Percentiles rank a stretch among this genome's conserved stretches.
These are phyloP conservation scores for Medicago lupulina DNA, from an alignment of 306 rosid species.

Conservation along the genomic window DNA sequence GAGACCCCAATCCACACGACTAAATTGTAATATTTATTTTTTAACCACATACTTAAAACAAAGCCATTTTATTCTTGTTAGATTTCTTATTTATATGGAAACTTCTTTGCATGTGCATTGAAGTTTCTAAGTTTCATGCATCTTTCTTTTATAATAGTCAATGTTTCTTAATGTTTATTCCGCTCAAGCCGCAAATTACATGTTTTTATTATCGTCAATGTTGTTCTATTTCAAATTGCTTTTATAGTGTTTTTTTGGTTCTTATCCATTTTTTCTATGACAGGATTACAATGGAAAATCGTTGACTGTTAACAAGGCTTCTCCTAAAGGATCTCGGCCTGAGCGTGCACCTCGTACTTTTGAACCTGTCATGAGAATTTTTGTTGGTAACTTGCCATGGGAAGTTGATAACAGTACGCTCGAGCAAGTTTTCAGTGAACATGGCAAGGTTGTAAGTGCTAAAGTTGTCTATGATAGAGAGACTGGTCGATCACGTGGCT, in stretches of 20 bases:
- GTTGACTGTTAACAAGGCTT: constrained; percentile 90
- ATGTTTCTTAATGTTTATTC: constrained; percentile 3
- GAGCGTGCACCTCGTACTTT: constrained; percentile 71
- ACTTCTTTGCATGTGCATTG: neutral
- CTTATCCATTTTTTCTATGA: neutral
- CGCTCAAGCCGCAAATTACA: neutral
- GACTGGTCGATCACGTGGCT: constrained; percentile 94
- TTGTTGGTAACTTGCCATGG: constrained; percentile 97
- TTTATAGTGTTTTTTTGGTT: neutral
- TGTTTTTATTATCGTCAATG: neutral
- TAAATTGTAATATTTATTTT: constrained; percentile 13
- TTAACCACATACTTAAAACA: neutral
- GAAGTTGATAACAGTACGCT: constrained; percentile 67
- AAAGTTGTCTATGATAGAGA: constrained; percentile 88
- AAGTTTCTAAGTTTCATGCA: neutral
- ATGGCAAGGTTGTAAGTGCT: constrained; percentile 80
- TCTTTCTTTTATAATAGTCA: neutral
- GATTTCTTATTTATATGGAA: neutral
- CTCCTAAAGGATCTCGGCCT: constrained; percentile 79
- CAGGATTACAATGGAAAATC: constrained; percentile 78
- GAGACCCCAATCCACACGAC: neutral
- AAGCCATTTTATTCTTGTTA: neutral
- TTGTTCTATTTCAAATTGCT: neutral
- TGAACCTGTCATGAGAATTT: constrained; percentile 59
- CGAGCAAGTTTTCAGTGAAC: constrained; percentile 82